These are phyloP conservation scores for Trypethelium eluteriae DNA, from an alignment of 495 filamentous ascomycete genomes.

Conservation along the genomic window DNA sequence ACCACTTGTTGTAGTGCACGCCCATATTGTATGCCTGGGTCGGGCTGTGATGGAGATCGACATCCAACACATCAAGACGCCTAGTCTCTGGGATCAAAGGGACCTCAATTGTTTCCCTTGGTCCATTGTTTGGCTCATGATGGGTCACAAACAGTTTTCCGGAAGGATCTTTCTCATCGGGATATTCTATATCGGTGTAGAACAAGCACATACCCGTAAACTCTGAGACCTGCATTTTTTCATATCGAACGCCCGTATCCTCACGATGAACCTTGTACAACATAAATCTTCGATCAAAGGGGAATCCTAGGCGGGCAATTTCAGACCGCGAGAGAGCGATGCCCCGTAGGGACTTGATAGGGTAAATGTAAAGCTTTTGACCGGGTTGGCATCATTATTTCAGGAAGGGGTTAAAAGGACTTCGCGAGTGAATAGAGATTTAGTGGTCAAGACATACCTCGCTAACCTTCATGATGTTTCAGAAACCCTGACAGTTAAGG, in stretches of 20 bases:
- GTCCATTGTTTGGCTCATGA: constrained; percentile 32
- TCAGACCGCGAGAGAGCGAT: constrained; percentile 48
- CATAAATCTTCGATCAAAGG: constrained; percentile 73
- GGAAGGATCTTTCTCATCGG: constrained; percentile 19
- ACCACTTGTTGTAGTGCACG: constrained; percentile 60
- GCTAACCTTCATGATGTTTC: not conserved
- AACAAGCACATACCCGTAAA: constrained; percentile 64
- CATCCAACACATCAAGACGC: constrained; percentile 43
- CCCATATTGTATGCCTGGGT: constrained; percentile 63
- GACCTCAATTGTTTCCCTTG: constrained; percentile 43
- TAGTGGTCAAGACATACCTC: not conserved
- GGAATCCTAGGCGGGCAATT: constrained; percentile 60
- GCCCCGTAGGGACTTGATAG: constrained; percentile 75
- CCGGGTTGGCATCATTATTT: not conserved
- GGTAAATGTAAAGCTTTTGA: constrained; percentile 70
- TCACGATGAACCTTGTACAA: constrained; percentile 48
- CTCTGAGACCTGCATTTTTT: constrained; percentile 60
- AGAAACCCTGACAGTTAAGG: not conserved
- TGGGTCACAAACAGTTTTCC: constrained; percentile 53
- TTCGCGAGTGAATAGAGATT: too few relatives aligned
- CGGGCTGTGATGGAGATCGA: constrained; percentile 57
- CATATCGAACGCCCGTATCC: constrained; percentile 16
- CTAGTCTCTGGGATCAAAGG: constrained; percentile 51
- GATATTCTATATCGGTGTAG: constrained; percentile 46
- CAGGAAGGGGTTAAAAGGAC: not conserved